These are phyloP conservation scores for Ophiosphaerella narmari DNA, from an alignment of 2,329 filamentous ascomycete species.

Conservation along the genomic window DNA sequence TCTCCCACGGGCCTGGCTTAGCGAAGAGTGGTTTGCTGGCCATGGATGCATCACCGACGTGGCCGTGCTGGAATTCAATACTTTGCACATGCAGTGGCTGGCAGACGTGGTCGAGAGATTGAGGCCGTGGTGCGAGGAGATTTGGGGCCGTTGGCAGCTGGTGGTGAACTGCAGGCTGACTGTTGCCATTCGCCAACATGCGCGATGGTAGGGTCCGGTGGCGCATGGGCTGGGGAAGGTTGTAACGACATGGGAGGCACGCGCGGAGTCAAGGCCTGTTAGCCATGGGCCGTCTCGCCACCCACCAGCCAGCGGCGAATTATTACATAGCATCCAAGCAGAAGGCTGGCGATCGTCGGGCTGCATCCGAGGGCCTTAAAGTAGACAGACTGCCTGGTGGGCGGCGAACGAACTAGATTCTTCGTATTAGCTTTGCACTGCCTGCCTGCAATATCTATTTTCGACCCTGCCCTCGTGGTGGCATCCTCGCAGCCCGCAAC, in stretches of 20 bases:
- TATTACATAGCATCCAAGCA: no score
- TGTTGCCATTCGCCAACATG: slow-evolving; percentile 8
- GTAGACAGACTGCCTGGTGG: neutral
- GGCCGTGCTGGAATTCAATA: slow-evolving; percentile 30
- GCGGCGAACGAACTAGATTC: neutral
- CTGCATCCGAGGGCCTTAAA: no score
- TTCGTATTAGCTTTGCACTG: neutral
- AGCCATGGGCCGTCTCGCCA: neutral
- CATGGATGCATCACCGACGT: slow-evolving; percentile 34
- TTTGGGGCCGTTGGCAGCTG: neutral
- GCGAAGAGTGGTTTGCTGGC: neutral
- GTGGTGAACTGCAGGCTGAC: slow-evolving; percentile 7
- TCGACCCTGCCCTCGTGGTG: slow-evolving; percentile 1
- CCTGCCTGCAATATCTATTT: neutral
- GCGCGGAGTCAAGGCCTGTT: neutral
- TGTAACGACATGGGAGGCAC: neutral
- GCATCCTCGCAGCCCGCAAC: neutral
- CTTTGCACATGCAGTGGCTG: slow-evolving; percentile 15
- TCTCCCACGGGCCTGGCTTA: slow-evolving; percentile 8
- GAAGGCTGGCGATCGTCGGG: neutral
- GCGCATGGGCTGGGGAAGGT: neutral
- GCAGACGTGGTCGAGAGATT: slow-evolving; percentile 26
- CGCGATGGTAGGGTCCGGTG: neutral
- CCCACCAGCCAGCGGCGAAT: slow-evolving; percentile 2
- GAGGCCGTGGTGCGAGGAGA: slow-evolving; percentile 7